Conservation (phyloP, 2,329 filamentous ascomycete genomes). For the Cercospora beticola region DNA sequence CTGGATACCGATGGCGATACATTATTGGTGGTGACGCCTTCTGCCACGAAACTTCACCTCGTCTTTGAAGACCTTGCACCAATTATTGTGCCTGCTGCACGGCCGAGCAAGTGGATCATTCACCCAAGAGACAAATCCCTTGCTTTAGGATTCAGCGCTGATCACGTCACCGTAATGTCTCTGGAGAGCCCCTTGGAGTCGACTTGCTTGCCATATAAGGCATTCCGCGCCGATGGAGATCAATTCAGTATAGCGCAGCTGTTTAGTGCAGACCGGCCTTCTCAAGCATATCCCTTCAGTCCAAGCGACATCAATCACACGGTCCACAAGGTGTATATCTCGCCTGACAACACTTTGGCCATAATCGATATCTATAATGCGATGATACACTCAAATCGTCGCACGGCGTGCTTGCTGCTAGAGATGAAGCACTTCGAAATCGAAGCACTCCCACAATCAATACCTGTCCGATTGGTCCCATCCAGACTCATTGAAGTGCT, state of each 20-base stretch:
- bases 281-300: neutral
- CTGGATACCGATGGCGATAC: neutral
- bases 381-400: neutral
- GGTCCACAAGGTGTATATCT: neutral
- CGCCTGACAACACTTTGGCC: neutral
- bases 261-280: neutral
- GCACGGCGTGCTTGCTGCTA: neutral
- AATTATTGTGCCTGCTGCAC: neutral
- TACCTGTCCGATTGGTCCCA: neutral
- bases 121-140: neutral
- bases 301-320: neutral
- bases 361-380: neutral
- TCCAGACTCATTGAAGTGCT: neutral
- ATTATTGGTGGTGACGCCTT: neutral
- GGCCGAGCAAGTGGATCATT: neutral
- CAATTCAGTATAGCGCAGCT: neutral
- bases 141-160: neutral
- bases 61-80: neutral
- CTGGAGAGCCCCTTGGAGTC: neutral
- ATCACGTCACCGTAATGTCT: neutral
- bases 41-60: neutral
- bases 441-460: neutral
- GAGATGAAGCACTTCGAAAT: neutral
- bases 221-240: neutral
- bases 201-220: neutral